Evolutionary conservation across 1,284 basidiomycete species (phyloP).

Genomic region (Microbotryum scabiosae): DNA sequence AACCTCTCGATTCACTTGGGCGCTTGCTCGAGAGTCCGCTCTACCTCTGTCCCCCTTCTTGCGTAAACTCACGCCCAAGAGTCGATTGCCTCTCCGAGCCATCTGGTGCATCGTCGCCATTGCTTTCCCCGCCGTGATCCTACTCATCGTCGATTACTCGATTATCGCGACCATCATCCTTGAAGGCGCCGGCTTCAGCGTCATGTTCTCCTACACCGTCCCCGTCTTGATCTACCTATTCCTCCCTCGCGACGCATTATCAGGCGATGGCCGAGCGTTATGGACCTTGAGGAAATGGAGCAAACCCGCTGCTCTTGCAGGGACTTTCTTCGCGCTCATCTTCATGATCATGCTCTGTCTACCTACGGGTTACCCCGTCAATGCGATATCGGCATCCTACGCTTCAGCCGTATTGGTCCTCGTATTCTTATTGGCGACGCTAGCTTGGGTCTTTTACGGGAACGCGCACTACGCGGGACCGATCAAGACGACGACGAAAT

Average conservation of each 20-base stretch:
- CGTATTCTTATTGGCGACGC: conserved; percentile 18
- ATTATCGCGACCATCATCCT: conserved; percentile 32
- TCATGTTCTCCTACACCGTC: conserved; percentile 22
- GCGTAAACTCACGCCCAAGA: conserved; percentile 17
- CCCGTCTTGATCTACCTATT: conserved; percentile 30
- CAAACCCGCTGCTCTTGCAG: conserved; percentile 11
- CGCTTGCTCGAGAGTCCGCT: conserved; percentile 33
- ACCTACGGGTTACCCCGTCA: conserved; percentile 32
- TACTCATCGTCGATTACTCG: conserved; percentile 25
- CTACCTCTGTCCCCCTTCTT: conserved; percentile 32
- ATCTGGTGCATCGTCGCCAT: conserved; percentile 31
- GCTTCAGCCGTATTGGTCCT: conserved; percentile 25
- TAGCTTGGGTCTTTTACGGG: conserved; percentile 33
- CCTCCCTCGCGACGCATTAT: conserved; percentile 24
- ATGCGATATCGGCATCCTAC: conserved; percentile 29
- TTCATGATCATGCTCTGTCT: conserved; percentile 31
- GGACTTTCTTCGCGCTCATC: conserved; percentile 16
- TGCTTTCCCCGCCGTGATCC: conserved; percentile 21
- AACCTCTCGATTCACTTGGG: conserved; percentile 34
- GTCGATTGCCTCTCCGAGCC: conserved; percentile 26
- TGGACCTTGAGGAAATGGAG: conserved; percentile 31
- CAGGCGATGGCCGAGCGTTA: conserved; percentile 29
- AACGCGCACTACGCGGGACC: conserved; percentile 34
- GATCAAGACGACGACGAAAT: conserved; percentile 33
- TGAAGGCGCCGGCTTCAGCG: conserved; percentile 28